These are phyloP conservation scores for Fusarium piperis DNA, from an alignment of 2,329 filamentous ascomycete species.

Conservation along the genomic window DNA sequence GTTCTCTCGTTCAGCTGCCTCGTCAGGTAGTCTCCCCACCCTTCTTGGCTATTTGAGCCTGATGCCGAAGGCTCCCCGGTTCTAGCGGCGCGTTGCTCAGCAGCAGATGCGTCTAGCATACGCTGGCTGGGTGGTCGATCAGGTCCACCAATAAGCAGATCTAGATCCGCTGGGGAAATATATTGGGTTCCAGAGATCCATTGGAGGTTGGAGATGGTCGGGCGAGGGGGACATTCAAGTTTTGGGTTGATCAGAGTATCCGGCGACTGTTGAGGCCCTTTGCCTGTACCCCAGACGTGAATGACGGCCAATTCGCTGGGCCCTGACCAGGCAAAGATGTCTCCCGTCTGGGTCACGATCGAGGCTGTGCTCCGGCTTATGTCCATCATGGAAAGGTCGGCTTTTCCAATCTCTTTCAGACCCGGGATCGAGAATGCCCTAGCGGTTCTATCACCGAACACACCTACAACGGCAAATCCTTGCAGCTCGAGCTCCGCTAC, in stretches of 20 bases:
- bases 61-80: constrained; percentile 43
- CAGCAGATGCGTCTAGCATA: constrained; percentile 82
- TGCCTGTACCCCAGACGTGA: constrained; percentile 84
- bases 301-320: constrained; percentile 86
- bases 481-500: constrained; percentile 79
- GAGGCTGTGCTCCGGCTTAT: constrained; percentile 75
- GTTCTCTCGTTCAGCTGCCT: constrained; percentile 90
- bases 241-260: constrained; percentile 84
- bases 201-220: constrained; percentile 93
- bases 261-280: constrained; percentile 67
- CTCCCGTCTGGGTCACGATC: constrained; percentile 79
- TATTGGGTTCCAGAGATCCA: constrained; percentile 98
- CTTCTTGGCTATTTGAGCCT: constrained; percentile 60
- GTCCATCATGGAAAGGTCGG: constrained; percentile 76
- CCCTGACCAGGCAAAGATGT: constrained; percentile 87
- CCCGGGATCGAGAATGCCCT: constrained; percentile 88
- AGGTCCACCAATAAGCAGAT: constrained; percentile 88
- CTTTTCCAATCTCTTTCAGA: constrained; percentile 82
- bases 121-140: constrained; percentile 88
- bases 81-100: constrained; percentile 73
- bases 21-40: constrained; percentile 82
- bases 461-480: constrained; percentile 80
- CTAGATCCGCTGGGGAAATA: constrained; percentile 86
- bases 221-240: constrained; percentile 77
- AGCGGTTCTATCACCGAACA: constrained; percentile 84